These are phyloP conservation scores for Penicillium ucsense DNA, from an alignment of 495 filamentous ascomycete genomes.

Conservation along the genomic window DNA sequence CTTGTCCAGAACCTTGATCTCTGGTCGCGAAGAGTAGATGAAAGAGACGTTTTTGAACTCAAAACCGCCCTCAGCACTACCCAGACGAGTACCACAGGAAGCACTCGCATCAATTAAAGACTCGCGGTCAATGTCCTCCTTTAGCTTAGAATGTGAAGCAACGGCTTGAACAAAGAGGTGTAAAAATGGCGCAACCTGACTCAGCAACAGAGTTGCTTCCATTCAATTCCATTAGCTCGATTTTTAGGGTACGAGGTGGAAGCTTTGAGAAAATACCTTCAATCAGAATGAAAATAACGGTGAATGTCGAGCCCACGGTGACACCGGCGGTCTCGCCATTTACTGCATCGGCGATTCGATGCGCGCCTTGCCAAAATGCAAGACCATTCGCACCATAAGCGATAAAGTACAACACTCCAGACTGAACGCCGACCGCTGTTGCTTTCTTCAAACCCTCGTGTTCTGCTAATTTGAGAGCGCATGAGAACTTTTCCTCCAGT, in stretches of 20 bases:
- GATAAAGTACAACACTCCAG: conserved; percentile 59
- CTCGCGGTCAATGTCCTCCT: conserved; percentile 40
- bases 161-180: conserved; percentile 50
- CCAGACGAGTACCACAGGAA: conserved; percentile 23
- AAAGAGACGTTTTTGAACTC: conserved; percentile 48
- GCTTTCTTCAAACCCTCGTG: conserved; percentile 46
- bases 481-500: conserved; percentile 45
- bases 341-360: conserved; percentile 40
- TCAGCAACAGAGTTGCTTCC: conserved; percentile 52
- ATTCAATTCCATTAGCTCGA: conserved; percentile 6
- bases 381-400: conserved; percentile 55
- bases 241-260: background rate
- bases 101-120: conserved; percentile 41
- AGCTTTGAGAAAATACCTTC: conserved; percentile 38
- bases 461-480: conserved; percentile 34
- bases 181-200: conserved; percentile 53
- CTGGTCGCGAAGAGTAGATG: conserved; percentile 52
- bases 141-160: conserved; percentile 42
- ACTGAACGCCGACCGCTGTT: conserved; percentile 46
- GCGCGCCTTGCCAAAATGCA: conserved; percentile 57
- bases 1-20: conserved; percentile 43
- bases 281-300: conserved; percentile 56
- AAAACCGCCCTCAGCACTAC: conserved; percentile 32
- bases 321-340: conserved; percentile 17
- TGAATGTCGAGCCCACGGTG: conserved; percentile 51